Base-by-base conservation (phyloP, 1,284 basidiomycete genomes). In the Puccinia triticina region DNA sequence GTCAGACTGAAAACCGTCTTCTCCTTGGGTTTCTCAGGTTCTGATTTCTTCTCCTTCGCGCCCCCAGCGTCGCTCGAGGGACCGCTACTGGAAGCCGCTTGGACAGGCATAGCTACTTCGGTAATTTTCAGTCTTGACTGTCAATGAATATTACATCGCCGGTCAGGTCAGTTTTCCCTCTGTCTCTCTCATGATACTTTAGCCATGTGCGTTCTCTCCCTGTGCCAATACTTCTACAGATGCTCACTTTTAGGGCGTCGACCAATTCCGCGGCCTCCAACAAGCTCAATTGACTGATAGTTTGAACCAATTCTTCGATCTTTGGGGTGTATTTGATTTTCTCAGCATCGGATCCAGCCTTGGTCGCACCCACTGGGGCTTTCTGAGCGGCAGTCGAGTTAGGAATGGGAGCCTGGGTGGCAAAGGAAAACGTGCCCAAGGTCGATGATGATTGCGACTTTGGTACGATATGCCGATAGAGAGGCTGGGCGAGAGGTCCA, bases 201-300 rank as follows among this genome's bases (percentile, higher is more conserved):
- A 12, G 14, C 16, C 29, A 34, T 16, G 48, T 50, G 48, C 18
- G 29, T 32, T 34, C 16, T 61, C 16, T 61, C 29, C 29, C 61
- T 18, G 12, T 10, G 16, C 29, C 29, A n/a, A 69, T 7, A 64
- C 18, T 32, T 71, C 57, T 48, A 46, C 55, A 29, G 55, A 82
- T 88, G 87, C 88, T 61, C 83, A 93, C 96, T 91, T 99, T 99
- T 86, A 99, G 90, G 64, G 92, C 89, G 11, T 93, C 89, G 57
- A 99, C 96, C 82, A 99, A 91, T 89, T 99, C 96, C n/a, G 97
- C 93, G 8, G 97, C 97, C 88, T 99, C 96, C 83, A 99, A 89
- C 74, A 99, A 90, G 29, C 95, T 96, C 84, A 99, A 88, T 53
- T 90, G 89, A 37, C 96, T 94, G 85, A 99, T 98, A 88, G 94